Evolutionary conservation across 306 rosid genomes (phyloP).

Genomic region (Comarum palustre): DNA sequence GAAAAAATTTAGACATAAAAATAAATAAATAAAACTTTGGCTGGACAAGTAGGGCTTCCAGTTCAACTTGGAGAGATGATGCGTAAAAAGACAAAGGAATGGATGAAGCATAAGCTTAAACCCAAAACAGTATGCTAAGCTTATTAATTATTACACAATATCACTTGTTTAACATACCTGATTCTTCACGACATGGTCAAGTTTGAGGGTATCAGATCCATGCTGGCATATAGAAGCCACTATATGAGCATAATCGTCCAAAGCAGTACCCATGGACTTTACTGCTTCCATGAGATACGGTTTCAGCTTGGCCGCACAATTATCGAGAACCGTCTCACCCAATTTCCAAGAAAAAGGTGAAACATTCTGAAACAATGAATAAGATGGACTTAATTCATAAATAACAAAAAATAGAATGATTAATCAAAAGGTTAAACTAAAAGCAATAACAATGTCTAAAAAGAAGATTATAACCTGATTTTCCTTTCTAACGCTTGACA

Average conservation of each 20-base stretch:
- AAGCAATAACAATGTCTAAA: conserved; percentile 8
- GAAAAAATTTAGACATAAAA: background rate
- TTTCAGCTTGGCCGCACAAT: conserved; percentile 57
- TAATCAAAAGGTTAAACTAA: conserved; percentile 12
- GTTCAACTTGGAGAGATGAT: background rate
- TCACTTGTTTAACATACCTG: conserved; percentile 34
- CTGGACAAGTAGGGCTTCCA: background rate
- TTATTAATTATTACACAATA: conserved; percentile 17
- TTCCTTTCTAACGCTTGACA: conserved; percentile 55
- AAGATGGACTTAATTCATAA: conserved; percentile 17
- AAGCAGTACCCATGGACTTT: conserved; percentile 38
- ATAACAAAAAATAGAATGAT: background rate
- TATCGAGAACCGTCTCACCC: conserved; percentile 58
- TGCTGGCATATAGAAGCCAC: conserved; percentile 49
- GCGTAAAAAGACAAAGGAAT: background rate
- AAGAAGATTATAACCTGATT: conserved; percentile 42
- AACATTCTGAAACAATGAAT: conserved; percentile 42
- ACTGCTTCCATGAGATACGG: conserved; percentile 50
- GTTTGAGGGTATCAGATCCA: conserved; percentile 18
- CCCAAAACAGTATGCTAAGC: background rate
- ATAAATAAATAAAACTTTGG: background rate
- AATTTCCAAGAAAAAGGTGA: conserved; percentile 58
- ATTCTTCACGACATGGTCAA: conserved; percentile 4
- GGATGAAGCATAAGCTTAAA: background rate
- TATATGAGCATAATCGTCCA: conserved; percentile 45